Conservation (phyloP, 805 yeast species). For the Nakazawaea laoshanensis region DNA sequence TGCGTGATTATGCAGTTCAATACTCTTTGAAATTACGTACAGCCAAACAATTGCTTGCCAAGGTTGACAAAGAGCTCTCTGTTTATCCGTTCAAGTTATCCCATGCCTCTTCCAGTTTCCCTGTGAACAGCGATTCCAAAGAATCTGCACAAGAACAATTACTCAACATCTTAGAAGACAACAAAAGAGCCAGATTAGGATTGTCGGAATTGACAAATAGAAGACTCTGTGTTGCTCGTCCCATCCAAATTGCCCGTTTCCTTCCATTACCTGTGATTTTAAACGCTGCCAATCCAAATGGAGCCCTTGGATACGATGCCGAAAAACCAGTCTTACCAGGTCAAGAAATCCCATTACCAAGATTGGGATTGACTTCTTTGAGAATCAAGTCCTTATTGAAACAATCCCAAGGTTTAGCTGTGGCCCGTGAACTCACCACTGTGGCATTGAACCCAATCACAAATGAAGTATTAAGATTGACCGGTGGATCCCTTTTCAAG, state of each 20-base stretch:
- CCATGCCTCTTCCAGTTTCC: constrained; percentile 57
- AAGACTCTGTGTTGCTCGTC: constrained; percentile 66
- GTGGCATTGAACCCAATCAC: constrained; percentile 43
- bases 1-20: constrained; percentile 72
- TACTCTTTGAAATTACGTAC: constrained; percentile 71
- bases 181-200: constrained; percentile 63
- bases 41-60: constrained; percentile 60
- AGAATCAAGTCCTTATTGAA: constrained; percentile 57
- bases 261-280: constrained; percentile 62
- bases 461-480: constrained; percentile 61
- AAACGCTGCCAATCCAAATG: constrained; percentile 57
- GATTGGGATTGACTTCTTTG: constrained; percentile 61
- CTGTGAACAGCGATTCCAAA: constrained; percentile 32
- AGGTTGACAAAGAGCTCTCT: constrained; percentile 64
- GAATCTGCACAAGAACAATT: constrained; percentile 30
- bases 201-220: constrained; percentile 73
- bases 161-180: constrained; percentile 39
- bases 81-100: constrained; percentile 90
- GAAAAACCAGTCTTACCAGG: constrained; percentile 61
- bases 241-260: constrained; percentile 65
- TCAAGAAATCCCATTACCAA: constrained; percentile 67
- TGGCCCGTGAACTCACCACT: constrained; percentile 76
- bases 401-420: constrained; percentile 42
- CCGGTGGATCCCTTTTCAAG: constrained; percentile 67
- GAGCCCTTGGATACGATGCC: constrained; percentile 59